phyloP scores from a whole-genome alignment of 139 green algal genomes.

The Chlamydomonas asymmetrica region DNA sequence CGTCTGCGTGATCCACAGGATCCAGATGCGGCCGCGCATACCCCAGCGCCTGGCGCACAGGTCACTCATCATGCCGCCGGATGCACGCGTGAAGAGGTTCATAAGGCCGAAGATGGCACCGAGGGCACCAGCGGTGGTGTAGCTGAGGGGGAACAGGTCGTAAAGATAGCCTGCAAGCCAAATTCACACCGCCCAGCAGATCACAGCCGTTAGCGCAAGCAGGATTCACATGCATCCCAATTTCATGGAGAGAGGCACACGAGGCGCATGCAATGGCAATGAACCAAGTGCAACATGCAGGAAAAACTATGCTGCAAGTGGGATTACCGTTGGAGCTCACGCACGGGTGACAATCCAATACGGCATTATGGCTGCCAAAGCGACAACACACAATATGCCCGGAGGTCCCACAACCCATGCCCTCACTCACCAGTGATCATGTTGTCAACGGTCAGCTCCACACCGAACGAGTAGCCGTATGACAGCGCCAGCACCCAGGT shows the following conservation, averaged over 20 bases:
- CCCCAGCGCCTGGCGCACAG: slow-evolving; percentile 46
- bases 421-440: no score
- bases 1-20: slow-evolving; percentile 64
- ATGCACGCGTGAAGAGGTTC: slow-evolving; percentile 89
- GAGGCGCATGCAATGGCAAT: no score
- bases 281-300: no score
- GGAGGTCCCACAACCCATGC: no score
- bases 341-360: no score
- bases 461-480: slow-evolving; percentile 84
- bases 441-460: slow-evolving; percentile 88
- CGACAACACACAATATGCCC: slow-evolving; percentile 62
- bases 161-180: slow-evolving; percentile 70
- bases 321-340: no score
- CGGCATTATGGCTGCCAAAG: no score
- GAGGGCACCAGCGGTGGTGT: slow-evolving; percentile 30
- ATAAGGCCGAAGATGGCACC: slow-evolving; percentile 77
- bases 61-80: slow-evolving; percentile 76
- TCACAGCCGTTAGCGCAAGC: no score
- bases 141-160: slow-evolving; percentile 74
- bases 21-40: slow-evolving; percentile 85
- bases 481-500: slow-evolving; percentile 64
- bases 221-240: no score
- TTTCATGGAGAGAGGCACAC: no score
- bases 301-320: no score
- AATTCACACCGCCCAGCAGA: no score